Conservation (phyloP, 257 asterid genomes). For the Solanum piurae region DNA sequence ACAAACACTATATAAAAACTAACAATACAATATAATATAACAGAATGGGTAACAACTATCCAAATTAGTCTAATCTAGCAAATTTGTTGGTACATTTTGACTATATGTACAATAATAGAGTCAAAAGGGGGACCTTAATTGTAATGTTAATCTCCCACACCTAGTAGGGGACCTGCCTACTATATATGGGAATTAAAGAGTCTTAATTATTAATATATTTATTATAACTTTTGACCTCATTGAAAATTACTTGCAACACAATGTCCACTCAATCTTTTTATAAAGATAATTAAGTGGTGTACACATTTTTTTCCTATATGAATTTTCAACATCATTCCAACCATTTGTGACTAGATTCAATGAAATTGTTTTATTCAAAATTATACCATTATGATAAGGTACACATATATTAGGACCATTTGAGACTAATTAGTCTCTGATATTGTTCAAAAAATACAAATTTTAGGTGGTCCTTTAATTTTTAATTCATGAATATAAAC, state of each 20-base stretch:
- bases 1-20: neutral
- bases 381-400: neutral
- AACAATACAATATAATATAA: too few relatives aligned
- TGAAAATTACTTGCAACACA: neutral
- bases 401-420: conserved; percentile 8
- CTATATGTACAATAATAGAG: neutral
- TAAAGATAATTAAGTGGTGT: neutral
- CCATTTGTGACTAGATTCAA: conserved; percentile 1
- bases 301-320: neutral
- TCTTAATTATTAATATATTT: neutral
- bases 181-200: neutral
- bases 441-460: neutral
- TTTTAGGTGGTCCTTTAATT: neutral
- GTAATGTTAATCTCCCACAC: neutral
- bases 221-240: neutral
- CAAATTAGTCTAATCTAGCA: neutral
- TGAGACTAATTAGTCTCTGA: neutral
- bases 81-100: neutral
- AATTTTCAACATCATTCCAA: conserved; percentile 13
- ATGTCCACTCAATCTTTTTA: neutral
- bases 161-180: conserved; percentile 16
- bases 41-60: too few relatives aligned
- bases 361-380: neutral
- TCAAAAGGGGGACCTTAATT: conserved; percentile 2
- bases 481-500: neutral